A percentile compares a stretch with the other conserved stretches of the same genome.
phyloP scores from a whole-genome alignment of 306 rosid genomes.

The Vigna radiata region DNA sequence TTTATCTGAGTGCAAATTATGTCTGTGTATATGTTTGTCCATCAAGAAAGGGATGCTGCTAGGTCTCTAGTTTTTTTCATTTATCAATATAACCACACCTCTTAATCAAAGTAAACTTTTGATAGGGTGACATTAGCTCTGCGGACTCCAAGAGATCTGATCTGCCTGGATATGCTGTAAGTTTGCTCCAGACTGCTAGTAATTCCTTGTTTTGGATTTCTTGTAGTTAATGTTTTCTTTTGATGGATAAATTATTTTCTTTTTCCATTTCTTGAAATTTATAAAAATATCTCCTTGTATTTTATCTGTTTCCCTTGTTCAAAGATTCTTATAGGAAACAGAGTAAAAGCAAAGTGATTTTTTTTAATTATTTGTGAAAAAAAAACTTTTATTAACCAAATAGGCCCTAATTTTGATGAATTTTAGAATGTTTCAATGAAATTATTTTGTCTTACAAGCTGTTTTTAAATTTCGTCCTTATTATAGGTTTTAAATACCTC shows the following conservation, averaged over 20 bases:
- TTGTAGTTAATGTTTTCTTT: constrained; percentile 18
- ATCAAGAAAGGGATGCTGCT: constrained; percentile 16
- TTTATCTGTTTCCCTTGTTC: neutral
- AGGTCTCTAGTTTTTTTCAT: constrained; percentile 3
- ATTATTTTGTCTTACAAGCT: constrained; percentile 28
- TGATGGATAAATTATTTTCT: neutral
- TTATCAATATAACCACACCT: constrained; percentile 19
- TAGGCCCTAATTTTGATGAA: neutral
- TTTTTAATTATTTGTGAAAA: constrained; percentile 1
- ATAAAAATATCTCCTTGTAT: neutral
- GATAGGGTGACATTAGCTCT: constrained; percentile 54
- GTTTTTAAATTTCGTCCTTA: neutral
- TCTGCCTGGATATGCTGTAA: constrained; percentile 75
- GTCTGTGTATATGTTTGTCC: constrained; percentile 15
- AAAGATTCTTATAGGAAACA: neutral
- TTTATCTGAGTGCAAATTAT: neutral
- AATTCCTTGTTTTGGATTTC: constrained; percentile 30
- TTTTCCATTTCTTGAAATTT: neutral
- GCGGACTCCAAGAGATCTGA: constrained; percentile 65
- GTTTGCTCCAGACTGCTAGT: constrained; percentile 39
- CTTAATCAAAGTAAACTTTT: constrained; percentile 35
- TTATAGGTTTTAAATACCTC: constrained; percentile 81
- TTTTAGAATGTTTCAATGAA: constrained; percentile 31
- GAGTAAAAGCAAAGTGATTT: neutral
- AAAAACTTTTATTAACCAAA: neutral